Percentiles rank a stretch among this genome's conserved stretches.
Evolutionary conservation across 208 protist genomes (phyloP).

Genomic region (Zelonia costaricensis): DNA sequence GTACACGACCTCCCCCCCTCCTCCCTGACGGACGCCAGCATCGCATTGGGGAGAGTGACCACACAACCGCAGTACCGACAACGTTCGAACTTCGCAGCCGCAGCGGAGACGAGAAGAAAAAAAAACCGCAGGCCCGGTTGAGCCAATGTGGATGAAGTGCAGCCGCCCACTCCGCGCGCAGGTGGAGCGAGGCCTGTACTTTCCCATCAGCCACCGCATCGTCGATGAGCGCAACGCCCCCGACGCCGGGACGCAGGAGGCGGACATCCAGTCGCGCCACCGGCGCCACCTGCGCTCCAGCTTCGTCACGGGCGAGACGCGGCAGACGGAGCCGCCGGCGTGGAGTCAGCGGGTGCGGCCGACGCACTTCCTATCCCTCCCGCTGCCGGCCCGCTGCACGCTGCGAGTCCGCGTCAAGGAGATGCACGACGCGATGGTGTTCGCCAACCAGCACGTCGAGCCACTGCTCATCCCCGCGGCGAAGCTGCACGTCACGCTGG

Average conservation of each 20-base stretch:
- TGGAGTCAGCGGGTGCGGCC: slow-evolving; percentile 63
- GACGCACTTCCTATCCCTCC: slow-evolving; percentile 86
- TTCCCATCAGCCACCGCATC: slow-evolving; percentile 89
- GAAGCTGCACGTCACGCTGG: slow-evolving; percentile 82
- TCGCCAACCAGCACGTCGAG: slow-evolving; percentile 52
- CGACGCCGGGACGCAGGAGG: slow-evolving; percentile 37
- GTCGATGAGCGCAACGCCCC: slow-evolving; percentile 65
- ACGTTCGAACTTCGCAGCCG: no score
- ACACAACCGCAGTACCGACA: no score
- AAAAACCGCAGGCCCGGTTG: not conserved
- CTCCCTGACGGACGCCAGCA: no score
- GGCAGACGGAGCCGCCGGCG: slow-evolving; percentile 63
- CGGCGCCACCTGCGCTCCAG: slow-evolving; percentile 74
- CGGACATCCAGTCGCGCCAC: slow-evolving; percentile 78
- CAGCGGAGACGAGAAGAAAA: not conserved
- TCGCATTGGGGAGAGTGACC: no score
- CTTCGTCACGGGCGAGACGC: slow-evolving; percentile 78
- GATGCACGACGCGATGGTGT: slow-evolving; percentile 76
- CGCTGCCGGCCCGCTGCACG: slow-evolving; percentile 59
- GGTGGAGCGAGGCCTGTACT: slow-evolving; percentile 78
- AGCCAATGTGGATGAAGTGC: slow-evolving; percentile 40
- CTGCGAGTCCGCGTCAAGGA: slow-evolving; percentile 61
- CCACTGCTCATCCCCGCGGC: slow-evolving; percentile 65
- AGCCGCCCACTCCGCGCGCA: slow-evolving; percentile 28
- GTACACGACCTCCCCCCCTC: not conserved